These are phyloP conservation scores for Inga laurina DNA, from an alignment of 306 rosid genomes.

Conservation along the genomic window DNA sequence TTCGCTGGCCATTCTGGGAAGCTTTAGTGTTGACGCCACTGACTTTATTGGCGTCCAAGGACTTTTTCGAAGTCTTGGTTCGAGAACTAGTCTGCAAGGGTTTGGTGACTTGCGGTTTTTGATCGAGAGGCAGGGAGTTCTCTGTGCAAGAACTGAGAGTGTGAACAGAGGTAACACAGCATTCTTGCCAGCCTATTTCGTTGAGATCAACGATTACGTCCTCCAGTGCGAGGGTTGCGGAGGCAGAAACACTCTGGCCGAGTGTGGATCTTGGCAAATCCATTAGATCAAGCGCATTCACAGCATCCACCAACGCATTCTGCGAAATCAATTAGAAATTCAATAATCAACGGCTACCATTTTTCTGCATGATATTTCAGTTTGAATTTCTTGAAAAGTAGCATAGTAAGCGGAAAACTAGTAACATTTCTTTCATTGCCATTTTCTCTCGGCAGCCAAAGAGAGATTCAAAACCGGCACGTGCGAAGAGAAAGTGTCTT, in stretches of 20 bases:
- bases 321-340: slow-evolving; percentile 33
- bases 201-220: slow-evolving; percentile 58
- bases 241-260: slow-evolving; percentile 43
- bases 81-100: not conserved
- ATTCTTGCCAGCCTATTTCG: slow-evolving; percentile 75
- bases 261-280: slow-evolving; percentile 72
- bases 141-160: slow-evolving; percentile 39
- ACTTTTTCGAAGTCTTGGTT: not conserved
- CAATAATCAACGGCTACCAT: not conserved
- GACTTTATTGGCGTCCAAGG: not conserved
- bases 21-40: slow-evolving; percentile 21
- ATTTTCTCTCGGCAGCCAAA: slow-evolving; percentile 32
- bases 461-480: slow-evolving; percentile 9
- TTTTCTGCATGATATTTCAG: not conserved
- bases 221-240: slow-evolving; percentile 41
- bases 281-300: slow-evolving; percentile 48
- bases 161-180: slow-evolving; percentile 69
- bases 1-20: not conserved
- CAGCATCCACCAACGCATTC: slow-evolving; percentile 55
- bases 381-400: not conserved
- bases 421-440: not conserved
- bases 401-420: not conserved
- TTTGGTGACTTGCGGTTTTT: slow-evolving; percentile 7
- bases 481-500: not conserved
- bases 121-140: slow-evolving; percentile 26